Evolutionary conservation across 345 rosid species (phyloP).

Genomic region (Excoecaria agallocha): DNA sequence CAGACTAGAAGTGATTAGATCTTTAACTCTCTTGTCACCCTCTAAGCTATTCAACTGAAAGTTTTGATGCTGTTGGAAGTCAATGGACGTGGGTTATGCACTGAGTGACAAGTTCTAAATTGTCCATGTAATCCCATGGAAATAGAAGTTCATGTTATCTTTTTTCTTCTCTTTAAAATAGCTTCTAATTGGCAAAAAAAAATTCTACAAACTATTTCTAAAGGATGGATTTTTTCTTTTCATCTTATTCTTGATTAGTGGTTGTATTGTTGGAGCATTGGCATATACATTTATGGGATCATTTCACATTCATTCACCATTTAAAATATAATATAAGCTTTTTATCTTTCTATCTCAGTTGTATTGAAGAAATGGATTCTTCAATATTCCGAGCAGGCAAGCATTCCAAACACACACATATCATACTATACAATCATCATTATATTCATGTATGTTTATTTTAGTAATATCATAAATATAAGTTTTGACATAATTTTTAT

Average conservation of each 20-base stretch:
- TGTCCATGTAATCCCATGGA: neutral
- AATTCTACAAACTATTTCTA: neutral
- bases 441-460: no score
- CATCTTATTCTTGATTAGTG: neutral
- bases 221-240: neutral
- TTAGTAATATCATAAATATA: no score
- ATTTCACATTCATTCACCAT: neutral
- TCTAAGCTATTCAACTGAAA: slow-evolving; percentile 6
- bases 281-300: neutral
- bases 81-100: neutral
- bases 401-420: no score
- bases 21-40: neutral
- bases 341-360: no score
- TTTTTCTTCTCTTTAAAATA: neutral
- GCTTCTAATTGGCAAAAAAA: no score
- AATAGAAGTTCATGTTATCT: neutral
- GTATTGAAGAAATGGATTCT: no score
- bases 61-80: neutral
- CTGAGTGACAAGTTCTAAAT: neutral
- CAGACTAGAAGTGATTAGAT: slow-evolving; percentile 61
- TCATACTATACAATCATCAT: no score
- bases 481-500: no score
- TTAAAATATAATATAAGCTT: neutral
- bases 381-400: no score
- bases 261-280: neutral